Conservation (phyloP, 331 rosid genomes). For the Quercus tomentella region DNA sequence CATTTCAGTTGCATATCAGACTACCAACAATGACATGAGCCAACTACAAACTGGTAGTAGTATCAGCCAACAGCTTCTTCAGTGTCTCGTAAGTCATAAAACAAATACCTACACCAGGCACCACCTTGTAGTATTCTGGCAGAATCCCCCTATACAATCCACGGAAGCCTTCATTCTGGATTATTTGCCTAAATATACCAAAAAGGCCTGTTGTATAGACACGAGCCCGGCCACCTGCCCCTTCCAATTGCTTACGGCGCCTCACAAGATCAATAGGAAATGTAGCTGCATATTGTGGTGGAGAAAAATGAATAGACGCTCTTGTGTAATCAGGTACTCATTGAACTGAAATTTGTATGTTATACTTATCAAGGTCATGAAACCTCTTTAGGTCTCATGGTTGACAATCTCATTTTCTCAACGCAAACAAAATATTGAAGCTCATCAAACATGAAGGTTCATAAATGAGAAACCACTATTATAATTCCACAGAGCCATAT, state of each 20-base stretch:
- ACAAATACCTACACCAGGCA: conserved; percentile 96
- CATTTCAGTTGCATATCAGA: conserved; percentile 5
- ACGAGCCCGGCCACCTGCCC: conserved; percentile 90
- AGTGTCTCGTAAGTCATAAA: conserved; percentile 95
- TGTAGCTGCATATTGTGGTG: conserved; percentile 66
- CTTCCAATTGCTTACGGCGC: conserved; percentile 94
- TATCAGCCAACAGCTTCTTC: conserved; percentile 66
- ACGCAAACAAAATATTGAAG: background rate
- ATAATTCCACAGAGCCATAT: background rate
- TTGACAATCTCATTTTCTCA: background rate
- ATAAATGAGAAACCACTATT: background rate
- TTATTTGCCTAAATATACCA: conserved; percentile 72
- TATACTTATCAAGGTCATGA: conserved; percentile 11
- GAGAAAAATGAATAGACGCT: conserved; percentile 27
- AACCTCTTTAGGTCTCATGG: background rate
- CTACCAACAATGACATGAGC: conserved; percentile 4
- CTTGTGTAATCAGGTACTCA: background rate
- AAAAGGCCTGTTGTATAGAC: conserved; percentile 75
- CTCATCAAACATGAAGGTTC: background rate
- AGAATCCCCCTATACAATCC: conserved; percentile 92
- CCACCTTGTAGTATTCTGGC: conserved; percentile 97
- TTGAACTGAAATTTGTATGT: background rate
- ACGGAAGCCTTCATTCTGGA: conserved; percentile 69
- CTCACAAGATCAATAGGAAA: conserved; percentile 98
- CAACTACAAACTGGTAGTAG: conserved; percentile 29